A percentile compares a stretch with the other conserved stretches of the same genome.
phyloP scores from a whole-genome alignment of 495 filamentous ascomycete species.

The Neurospora tetraspora region DNA sequence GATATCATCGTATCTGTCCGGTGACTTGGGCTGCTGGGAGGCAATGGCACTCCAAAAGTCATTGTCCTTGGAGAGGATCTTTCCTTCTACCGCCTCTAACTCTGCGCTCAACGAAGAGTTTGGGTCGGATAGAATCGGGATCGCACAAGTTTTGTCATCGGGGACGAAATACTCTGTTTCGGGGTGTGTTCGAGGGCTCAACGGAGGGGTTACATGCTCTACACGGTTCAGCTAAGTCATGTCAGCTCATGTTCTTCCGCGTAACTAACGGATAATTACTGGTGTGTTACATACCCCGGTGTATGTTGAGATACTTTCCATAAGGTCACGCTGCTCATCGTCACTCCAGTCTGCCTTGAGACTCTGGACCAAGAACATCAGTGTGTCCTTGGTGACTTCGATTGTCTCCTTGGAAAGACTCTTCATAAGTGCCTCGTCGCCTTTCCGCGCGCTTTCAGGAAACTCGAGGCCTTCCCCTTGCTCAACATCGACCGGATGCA shows the following conservation, averaged over 20 bases:
- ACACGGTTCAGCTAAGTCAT: slow-evolving; percentile 11
- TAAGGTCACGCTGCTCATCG: slow-evolving; percentile 22
- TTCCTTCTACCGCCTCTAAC: slow-evolving; percentile 33
- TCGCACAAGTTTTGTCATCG: slow-evolving; percentile 32
- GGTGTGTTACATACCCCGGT: slow-evolving; percentile 24
- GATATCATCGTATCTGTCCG: slow-evolving; percentile 13
- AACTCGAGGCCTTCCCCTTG: slow-evolving; percentile 37
- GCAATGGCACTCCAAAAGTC: slow-evolving; percentile 10
- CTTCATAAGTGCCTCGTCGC: slow-evolving; percentile 1
- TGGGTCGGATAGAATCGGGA: slow-evolving; percentile 45
- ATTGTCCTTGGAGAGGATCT: slow-evolving; percentile 10
- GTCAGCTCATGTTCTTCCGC: neutral
- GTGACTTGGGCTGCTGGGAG: neutral
- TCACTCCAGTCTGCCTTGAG: slow-evolving; percentile 31
- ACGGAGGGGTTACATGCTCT: slow-evolving; percentile 46
- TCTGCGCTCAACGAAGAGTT: slow-evolving; percentile 37
- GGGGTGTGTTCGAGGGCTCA: slow-evolving; percentile 39
- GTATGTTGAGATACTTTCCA: slow-evolving; percentile 18
- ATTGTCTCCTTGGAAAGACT: slow-evolving; percentile 7
- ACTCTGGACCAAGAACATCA: slow-evolving; percentile 11
- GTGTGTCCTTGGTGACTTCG: slow-evolving; percentile 9
- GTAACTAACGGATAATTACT: neutral
- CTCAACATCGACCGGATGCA: slow-evolving; percentile 34
- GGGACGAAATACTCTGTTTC: slow-evolving; percentile 33
- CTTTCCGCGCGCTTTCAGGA: neutral